Evolutionary conservation across 2,329 filamentous ascomycete genomes (phyloP).

Genomic region (Epichloe bromicola): DNA sequence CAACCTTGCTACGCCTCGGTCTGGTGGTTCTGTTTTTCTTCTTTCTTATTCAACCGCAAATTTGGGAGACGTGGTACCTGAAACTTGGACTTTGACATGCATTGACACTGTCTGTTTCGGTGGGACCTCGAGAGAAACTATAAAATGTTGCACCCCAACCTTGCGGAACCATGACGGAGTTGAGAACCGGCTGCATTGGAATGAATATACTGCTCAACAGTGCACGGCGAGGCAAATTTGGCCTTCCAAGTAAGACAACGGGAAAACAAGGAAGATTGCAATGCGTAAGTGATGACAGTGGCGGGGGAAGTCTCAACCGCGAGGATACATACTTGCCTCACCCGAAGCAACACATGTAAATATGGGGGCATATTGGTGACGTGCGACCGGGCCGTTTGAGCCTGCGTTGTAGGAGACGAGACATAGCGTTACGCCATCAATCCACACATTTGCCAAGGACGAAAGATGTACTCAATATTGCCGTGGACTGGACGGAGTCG

Average conservation of each 20-base stretch:
- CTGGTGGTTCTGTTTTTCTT: neutral
- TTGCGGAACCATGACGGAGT: neutral
- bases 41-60: neutral
- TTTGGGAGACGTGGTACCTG: neutral
- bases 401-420: neutral
- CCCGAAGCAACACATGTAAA: neutral
- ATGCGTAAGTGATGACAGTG: neutral
- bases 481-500: no score
- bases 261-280: neutral
- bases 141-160: neutral
- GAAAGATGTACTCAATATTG: no score
- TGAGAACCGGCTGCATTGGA: neutral
- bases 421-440: neutral
- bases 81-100: neutral
- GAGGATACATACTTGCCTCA: no score
- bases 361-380: neutral
- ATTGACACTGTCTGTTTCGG: neutral
- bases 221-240: neutral
- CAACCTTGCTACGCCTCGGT: neutral
- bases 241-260: neutral
- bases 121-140: neutral
- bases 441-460: no score
- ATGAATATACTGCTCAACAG: neutral
- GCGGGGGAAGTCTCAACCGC: neutral
- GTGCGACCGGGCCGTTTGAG: neutral